Evolutionary conservation across 1,284 basidiomycete genomes (phyloP).

Genomic region (Cutaneotrichosporon sp.): DNA sequence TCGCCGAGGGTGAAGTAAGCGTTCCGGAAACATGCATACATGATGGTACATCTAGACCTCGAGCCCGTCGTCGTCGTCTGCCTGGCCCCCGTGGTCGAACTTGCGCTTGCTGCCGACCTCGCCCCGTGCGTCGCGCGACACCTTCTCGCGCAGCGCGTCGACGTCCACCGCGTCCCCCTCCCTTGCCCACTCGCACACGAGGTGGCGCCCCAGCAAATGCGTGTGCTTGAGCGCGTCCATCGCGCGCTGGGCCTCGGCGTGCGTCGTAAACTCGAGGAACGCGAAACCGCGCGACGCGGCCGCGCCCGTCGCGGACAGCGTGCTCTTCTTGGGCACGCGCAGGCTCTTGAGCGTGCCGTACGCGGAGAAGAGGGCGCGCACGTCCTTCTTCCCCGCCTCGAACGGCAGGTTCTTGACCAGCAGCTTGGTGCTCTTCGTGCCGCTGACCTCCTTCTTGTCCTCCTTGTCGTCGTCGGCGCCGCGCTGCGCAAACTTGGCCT

Average conservation of each 20-base stretch:
- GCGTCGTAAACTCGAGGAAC: conserved; percentile 88
- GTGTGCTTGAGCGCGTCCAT: conserved; percentile 84
- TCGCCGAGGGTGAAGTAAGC: too few relatives aligned
- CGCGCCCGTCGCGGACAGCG: conserved; percentile 63
- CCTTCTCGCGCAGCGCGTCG: conserved; percentile 73
- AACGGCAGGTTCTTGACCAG: conserved; percentile 98
- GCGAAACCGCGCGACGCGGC: conserved; percentile 75
- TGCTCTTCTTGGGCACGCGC: conserved; percentile 82
- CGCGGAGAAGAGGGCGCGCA: conserved; percentile 80
- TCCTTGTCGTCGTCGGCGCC: conserved; percentile 66
- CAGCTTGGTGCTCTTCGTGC: conserved; percentile 74
- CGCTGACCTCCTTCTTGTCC: conserved; percentile 37
- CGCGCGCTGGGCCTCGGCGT: conserved; percentile 82
- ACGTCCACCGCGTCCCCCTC: conserved; percentile 64
- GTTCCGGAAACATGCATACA: too few relatives aligned
- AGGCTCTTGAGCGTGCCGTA: conserved; percentile 92
- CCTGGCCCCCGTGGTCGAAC: conserved; percentile 37
- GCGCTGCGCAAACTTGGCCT: conserved; percentile 83
- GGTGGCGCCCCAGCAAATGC: conserved; percentile 91
- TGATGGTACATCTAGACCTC: conserved; percentile 19
- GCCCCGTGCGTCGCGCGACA: conserved; percentile 48
- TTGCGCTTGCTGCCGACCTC: conserved; percentile 46
- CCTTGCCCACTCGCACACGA: conserved; percentile 92
- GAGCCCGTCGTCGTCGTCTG: conserved; percentile 39
- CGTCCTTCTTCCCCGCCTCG: conserved; percentile 90